Evolutionary conservation across 148 eudicot genomes (phyloP).

Genomic region (Rhododendron henanense): DNA sequence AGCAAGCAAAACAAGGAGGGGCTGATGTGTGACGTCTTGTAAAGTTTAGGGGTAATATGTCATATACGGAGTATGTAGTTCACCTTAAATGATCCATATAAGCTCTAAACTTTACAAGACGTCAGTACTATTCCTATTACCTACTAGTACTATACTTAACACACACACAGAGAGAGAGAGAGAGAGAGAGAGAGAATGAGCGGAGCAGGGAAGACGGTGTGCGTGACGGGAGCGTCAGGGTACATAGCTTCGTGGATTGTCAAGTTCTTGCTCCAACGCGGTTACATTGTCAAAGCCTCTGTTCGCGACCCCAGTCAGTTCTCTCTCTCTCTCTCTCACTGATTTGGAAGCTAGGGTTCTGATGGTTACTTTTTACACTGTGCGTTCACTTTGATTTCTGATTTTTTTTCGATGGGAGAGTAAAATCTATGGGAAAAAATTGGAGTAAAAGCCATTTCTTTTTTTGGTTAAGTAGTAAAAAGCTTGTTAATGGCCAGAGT

Average conservation of each 20-base stretch:
- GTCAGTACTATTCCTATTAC: no score
- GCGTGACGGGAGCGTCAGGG: constrained; percentile 43
- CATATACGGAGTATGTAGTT: neutral
- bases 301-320: constrained; percentile 31
- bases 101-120: no score
- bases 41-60: neutral
- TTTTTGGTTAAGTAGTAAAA: neutral
- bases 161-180: neutral
- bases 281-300: constrained; percentile 36
- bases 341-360: neutral
- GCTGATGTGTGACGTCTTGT: neutral
- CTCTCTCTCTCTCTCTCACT: neutral
- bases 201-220: constrained; percentile 25
- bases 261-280: constrained; percentile 35
- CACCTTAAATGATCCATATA: no score
- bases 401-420: no score
- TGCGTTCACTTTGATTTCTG: neutral
- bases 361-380: neutral
- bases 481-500: neutral
- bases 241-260: constrained; percentile 47
- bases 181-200: constrained; percentile 7
- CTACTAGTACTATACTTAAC: neutral
- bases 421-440: neutral
- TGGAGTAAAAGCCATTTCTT: neutral
- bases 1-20: neutral